Conservation (phyloP, 139 green algal species). For the Chlamydomonas sp. region DNA sequence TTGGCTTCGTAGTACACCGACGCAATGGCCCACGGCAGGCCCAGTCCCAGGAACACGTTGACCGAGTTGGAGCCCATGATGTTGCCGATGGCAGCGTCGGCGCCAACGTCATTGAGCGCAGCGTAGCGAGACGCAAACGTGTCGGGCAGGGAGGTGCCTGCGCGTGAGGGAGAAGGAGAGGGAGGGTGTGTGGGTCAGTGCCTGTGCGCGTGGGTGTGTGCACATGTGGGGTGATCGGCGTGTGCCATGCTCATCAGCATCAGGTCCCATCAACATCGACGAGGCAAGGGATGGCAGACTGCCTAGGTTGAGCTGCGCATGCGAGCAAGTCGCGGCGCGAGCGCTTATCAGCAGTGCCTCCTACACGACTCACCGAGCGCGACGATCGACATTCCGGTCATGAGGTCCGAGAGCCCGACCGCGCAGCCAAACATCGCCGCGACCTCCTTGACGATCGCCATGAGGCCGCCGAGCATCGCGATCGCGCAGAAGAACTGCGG, state of each 20-base stretch:
- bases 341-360: background rate
- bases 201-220: background rate
- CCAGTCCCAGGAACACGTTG: conserved; percentile 44
- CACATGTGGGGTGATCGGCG: background rate
- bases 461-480: conserved; percentile 10
- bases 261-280: background rate
- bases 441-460: conserved; percentile 27
- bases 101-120: conserved; percentile 13
- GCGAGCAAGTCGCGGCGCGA: background rate
- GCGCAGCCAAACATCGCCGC: conserved; percentile 22
- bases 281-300: background rate
- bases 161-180: conserved; percentile 14
- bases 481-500: conserved; percentile 16
- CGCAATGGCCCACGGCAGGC: conserved; percentile 36
- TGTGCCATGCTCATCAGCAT: background rate
- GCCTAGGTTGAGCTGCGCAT: background rate
- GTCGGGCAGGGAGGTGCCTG: conserved; percentile 37
- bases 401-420: conserved; percentile 18
- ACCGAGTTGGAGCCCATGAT: conserved; percentile 40
- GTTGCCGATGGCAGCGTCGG: conserved; percentile 44
- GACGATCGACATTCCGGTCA: conserved; percentile 14
- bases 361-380: too few species aligned
- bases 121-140: conserved; percentile 31
- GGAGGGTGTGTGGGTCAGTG: background rate
- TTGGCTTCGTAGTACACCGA: conserved; percentile 28